Base-by-base conservation (phyloP, 179 eudicot species). In the Beta corolliflora region DNA sequence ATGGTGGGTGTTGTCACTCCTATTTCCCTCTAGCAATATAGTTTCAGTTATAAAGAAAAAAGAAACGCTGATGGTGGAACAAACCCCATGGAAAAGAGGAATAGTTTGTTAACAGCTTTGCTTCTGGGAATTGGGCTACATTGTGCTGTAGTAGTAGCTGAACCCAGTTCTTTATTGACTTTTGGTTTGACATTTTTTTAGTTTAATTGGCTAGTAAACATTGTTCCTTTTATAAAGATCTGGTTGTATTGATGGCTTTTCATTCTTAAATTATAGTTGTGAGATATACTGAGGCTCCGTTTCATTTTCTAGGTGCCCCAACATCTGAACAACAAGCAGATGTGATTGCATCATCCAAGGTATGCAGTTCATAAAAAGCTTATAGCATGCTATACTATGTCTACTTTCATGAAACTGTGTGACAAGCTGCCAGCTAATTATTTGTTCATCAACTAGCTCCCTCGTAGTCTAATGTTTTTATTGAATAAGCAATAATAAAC, bases 281-380 rank as follows among this genome's bases (percentile, higher is more conserved):
- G 66, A 58, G 44, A 36, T 45, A 63, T 71, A 13, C 45, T 79
- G 69, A 56, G 56, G 23, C 19, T 45, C 18, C 0, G 2, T 16
- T 5, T 79, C 70, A 29, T 79, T 80, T 86, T 92, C 86, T 87
- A 96, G 99, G 93, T 86, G 67, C 81, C 45, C 83, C 85, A 25
- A 71, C 87, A 64, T 86, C 92, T 78, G 83, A 84, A 65, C 93
- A 91, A 69, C 86, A 86, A 55, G 93, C 90, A 63, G 97, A 96
- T 84, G 98, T 96, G 68, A 85, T 93, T 83, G 94, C 99, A 70
- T 86, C 89, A 72, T 82, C 98, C 36, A 90, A 92, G 98, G 99
- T 96, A 91, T 70, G 45, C 58, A 63, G 12, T 58, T 36, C 25
- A 66, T 23, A 8, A 46, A 68, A 36, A 81, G 45, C 29, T 25